Evolutionary conservation across 2,329 filamentous ascomycete species (phyloP), one percentile per base, ranked within the genome.

Genomic region (Alternaria sp.): DNA sequence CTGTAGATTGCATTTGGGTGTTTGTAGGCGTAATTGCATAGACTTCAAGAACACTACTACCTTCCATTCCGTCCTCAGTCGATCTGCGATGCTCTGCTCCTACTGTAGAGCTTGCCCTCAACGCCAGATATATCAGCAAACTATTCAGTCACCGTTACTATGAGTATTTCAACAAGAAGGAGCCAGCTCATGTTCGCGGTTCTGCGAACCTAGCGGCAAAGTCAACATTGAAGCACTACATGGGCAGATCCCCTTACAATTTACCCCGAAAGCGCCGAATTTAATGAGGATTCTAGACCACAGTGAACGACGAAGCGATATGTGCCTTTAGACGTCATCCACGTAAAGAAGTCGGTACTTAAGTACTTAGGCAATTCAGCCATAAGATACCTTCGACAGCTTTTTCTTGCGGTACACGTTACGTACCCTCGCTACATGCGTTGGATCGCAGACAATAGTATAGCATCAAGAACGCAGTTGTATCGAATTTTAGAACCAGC

Each of bases 1-100:
- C 18, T 52, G 36, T 47, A 20, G 44, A 49, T 48, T 34, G 49
- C 34, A 43, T 28, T 30, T 30, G 22, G 20, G 14, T 36, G 38
- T 49, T 24, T 42, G 36, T 20, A 49, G 46, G 20, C 46, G 32
- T 49, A 49, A 49, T 38, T 49, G 46, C 46, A 36, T 38, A 38
- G 11, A 49, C 8, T 4, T 14, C 26, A 52, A 52, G 26, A 43
- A 28, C 11, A 9, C 1, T 52, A n/a, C 18, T 14, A 42, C 39
- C 28, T 52, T 32, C 18, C 11, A n/a, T 43, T 28, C n/a, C 11
- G 34, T 26, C 22, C 36, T 20, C 16, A 49, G 32, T 49, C 32
- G 12, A 2, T 18, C 7, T 16, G 14, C 5, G 8, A 14, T 49
- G 32, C 46, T 34, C 32, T n/a, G 28, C 46, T 48, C 6, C 46